Base-by-base conservation (phyloP, 805 yeast genomes). In the Jamesozyma jinghongensis region DNA sequence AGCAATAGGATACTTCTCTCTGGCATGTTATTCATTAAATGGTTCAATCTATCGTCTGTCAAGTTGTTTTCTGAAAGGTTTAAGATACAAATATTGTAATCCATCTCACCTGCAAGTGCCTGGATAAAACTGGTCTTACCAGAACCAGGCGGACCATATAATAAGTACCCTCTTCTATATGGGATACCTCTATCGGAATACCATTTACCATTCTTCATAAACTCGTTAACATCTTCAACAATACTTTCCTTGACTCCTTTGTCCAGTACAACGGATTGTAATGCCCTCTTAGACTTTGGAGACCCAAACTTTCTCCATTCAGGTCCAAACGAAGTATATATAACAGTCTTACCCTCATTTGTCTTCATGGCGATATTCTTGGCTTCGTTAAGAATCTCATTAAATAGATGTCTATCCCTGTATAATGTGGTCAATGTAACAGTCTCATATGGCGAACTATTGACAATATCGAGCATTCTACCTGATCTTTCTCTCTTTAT, bases 241-340 rank as follows among this genome's bases (percentile, higher is more conserved):
- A 92, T 76, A 8, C 58, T 50, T 43, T 81, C 84, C 45, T 78
- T 78, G 38, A 92, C 69, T 2, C 85, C 87, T 19, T 71, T 61
- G 59, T 87, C 97, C 40, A 92, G 66, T 19, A 92, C 79, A 13
- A 92, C 98, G 6, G 94, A 83, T 3, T 83, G 90, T 30, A 90
- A 64, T 20, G 81, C 63, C 51, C 98, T 71, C 63, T 90, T 90
- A 52, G 79, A 81, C 47, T 96, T 73, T 1, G 98, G 97, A 57
- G 81, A 88, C 2, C 98, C 98, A 67, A 92, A 92, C 4, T 95
- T 95, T 54, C 97, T 71, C 98, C 98, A 92, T 56, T 92, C 98
- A 22, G 95, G 95, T 1, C 97, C 98, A 85, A 92, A 90, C 10
- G 95, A 83, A 3, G 96, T 85, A 61, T 75, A 92, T 4, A 92